phyloP scores from a whole-genome alignment of 441 rosid species.

The Cnidoscolus chayamansa region DNA sequence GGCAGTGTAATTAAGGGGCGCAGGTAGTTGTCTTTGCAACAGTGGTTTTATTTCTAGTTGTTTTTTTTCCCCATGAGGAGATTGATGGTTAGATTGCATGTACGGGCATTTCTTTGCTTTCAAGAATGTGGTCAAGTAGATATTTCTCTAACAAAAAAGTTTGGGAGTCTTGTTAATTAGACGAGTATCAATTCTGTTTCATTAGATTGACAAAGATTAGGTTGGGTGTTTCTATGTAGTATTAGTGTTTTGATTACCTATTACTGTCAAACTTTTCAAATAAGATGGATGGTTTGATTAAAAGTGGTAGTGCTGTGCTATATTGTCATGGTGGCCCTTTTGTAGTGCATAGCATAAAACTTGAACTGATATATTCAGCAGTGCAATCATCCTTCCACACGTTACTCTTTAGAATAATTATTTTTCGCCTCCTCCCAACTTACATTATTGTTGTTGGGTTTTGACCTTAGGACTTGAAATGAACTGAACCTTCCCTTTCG shows the following conservation, averaged over 20 bases:
- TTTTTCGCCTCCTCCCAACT: not conserved
- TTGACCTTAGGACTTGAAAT: not conserved
- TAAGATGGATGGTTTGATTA: constrained; percentile 16
- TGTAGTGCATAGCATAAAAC: not conserved
- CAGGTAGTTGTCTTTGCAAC: constrained; percentile 10
- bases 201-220: constrained; percentile 26
- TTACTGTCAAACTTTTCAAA: constrained; percentile 11
- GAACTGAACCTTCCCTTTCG: not conserved
- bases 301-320: not conserved
- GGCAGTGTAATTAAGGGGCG: constrained; percentile 23
- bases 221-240: constrained; percentile 16
- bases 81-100: constrained; percentile 10
- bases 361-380: not conserved
- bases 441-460: not conserved
- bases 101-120: not conserved
- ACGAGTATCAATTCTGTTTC: constrained; percentile 17
- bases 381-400: not conserved
- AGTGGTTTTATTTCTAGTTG: not conserved
- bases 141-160: constrained; percentile 15
- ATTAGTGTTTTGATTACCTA: constrained; percentile 7
- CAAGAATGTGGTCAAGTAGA: constrained; percentile 11
- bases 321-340: too few species aligned
- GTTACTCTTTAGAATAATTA: not conserved
- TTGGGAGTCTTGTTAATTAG: constrained; percentile 18
- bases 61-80: not conserved